phyloP scores from a whole-genome alignment of 495 filamentous ascomycete species.

The Penicillium pulvis region DNA sequence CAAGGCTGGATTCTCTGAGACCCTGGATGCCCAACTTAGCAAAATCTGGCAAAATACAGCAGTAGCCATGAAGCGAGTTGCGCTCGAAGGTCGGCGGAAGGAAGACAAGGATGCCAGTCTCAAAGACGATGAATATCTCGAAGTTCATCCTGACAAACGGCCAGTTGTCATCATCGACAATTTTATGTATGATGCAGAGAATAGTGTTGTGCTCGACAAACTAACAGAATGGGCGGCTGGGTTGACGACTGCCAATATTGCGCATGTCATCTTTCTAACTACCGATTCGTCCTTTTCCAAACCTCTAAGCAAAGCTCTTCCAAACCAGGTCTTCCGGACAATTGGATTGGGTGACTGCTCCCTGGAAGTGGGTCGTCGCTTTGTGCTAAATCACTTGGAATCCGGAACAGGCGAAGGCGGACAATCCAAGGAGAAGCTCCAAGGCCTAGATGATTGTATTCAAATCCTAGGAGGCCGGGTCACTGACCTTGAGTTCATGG shows the following conservation, averaged over 20 bases:
- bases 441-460: conserved; percentile 81
- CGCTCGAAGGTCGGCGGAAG: conserved; percentile 67
- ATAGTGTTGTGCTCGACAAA: conserved; percentile 80
- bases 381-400: conserved; percentile 82
- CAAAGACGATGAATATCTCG: conserved; percentile 84
- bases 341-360: conserved; percentile 84
- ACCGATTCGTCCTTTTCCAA: conserved; percentile 90
- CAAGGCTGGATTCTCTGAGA: conserved; percentile 94
- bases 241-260: conserved; percentile 85
- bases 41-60: conserved; percentile 92
- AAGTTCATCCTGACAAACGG: conserved; percentile 81
- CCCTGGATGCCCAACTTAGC: conserved; percentile 82
- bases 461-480: conserved; percentile 81
- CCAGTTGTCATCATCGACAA: conserved; percentile 94
- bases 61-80: conserved; percentile 75
- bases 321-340: conserved; percentile 86
- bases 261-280: conserved; percentile 96
- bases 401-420: conserved; percentile 40
- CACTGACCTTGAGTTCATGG: conserved; percentile 91
- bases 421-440: conserved; percentile 44
- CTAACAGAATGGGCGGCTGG: conserved; percentile 89
- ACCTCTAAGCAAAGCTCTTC: conserved; percentile 80
- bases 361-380: conserved; percentile 82
- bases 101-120: conserved; percentile 71
- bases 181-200: conserved; percentile 76